Conservation (phyloP, 306 rosid genomes). For the Cicer bijugum region DNA sequence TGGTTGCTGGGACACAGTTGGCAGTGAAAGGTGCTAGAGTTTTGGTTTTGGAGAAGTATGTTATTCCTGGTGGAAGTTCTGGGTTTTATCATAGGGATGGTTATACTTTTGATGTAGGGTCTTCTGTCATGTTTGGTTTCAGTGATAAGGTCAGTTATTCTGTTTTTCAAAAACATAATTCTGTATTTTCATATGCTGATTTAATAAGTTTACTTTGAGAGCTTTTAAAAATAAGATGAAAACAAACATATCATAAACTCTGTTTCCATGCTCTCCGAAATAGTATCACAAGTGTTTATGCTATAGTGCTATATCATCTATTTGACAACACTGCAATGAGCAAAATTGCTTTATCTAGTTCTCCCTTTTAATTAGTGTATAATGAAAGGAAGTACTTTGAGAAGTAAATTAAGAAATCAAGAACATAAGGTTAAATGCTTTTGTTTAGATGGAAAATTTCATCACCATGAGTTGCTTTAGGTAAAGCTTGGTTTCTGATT, state of each 20-base stretch:
- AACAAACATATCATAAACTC: too few species aligned
- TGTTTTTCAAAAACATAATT: not conserved
- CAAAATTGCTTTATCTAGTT: too few species aligned
- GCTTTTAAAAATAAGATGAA: too few species aligned
- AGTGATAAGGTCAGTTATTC: slow-evolving; percentile 73
- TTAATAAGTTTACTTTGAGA: too few species aligned
- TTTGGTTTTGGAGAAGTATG: slow-evolving; percentile 92
- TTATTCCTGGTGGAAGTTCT: slow-evolving; percentile 97
- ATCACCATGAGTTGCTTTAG: slow-evolving; percentile 21
- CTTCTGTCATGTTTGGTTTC: slow-evolving; percentile 99
- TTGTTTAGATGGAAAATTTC: slow-evolving; percentile 1
- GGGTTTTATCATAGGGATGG: slow-evolving; percentile 88
- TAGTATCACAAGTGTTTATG: too few species aligned
- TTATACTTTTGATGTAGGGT: slow-evolving; percentile 92
- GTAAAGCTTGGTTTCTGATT: slow-evolving; percentile 30
- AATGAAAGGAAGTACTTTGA: not conserved
- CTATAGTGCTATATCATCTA: too few species aligned
- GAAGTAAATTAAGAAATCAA: not conserved
- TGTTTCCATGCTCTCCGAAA: too few species aligned
- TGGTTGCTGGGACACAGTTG: slow-evolving; percentile 89
- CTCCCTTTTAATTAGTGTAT: too few species aligned
- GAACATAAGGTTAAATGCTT: slow-evolving; percentile 25
- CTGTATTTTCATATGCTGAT: not conserved
- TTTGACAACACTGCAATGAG: too few species aligned
- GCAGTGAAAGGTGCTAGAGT: slow-evolving; percentile 94